Evolutionary conservation across 78 protist genomes (phyloP).

Genomic region (Dictyostelium firmibasis): DNA sequence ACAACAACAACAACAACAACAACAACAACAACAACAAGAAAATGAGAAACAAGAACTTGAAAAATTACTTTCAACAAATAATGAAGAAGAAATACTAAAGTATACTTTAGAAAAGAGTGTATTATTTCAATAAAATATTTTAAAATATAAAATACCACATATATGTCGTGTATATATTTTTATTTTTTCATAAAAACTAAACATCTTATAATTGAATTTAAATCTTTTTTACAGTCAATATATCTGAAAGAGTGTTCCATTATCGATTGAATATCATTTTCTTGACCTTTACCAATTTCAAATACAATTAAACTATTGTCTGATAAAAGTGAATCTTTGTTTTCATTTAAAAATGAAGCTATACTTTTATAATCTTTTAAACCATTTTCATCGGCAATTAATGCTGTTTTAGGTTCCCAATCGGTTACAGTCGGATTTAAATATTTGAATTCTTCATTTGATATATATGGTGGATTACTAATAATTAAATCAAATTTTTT

Average conservation of each 20-base stretch:
- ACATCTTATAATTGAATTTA: conserved; percentile 28
- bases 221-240: conserved; percentile 4
- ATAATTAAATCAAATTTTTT: conserved; percentile 31
- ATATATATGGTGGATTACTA: conserved; percentile 66
- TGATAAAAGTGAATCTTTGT: not conserved
- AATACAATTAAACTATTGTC: not conserved
- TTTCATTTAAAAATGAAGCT: conserved; percentile 4
- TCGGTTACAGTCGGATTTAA: conserved; percentile 5
- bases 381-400: conserved; percentile 54
- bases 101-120: not conserved
- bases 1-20: not conserved
- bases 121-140: not conserved
- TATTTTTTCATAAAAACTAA: conserved; percentile 11
- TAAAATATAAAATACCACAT: too few species aligned
- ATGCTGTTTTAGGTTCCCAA: conserved; percentile 63
- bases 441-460: conserved; percentile 14
- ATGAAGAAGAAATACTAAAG: not conserved
- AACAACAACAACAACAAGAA: not conserved
- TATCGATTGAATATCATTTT: not conserved
- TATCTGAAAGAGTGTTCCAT: conserved; percentile 25
- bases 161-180: too few species aligned
- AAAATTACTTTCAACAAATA: not conserved
- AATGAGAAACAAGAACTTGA: not conserved
- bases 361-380: conserved; percentile 41
- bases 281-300: conserved; percentile 64